Conservation (phyloP, 1,284 basidiomycete species). For the Ustilago xerochloae region DNA sequence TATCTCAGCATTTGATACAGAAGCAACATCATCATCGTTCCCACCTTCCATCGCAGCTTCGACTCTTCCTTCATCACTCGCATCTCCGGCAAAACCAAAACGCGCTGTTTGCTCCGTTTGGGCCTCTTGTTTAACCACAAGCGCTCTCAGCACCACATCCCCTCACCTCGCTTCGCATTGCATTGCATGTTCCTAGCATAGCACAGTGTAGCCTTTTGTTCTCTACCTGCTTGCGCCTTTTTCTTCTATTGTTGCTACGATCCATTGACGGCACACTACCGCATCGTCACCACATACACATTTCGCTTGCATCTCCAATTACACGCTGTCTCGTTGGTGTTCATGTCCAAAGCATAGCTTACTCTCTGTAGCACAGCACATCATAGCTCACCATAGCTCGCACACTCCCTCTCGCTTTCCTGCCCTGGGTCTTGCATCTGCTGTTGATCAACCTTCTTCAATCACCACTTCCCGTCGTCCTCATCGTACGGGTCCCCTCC, state of each 20-base stretch:
- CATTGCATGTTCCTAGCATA: slow-evolving; percentile 22
- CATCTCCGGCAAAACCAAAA: neutral
- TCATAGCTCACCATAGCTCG: neutral
- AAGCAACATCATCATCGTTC: neutral
- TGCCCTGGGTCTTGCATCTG: neutral
- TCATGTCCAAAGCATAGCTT: slow-evolving; percentile 13
- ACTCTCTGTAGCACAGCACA: slow-evolving; percentile 20
- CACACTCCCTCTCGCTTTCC: neutral
- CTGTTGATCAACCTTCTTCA: neutral
- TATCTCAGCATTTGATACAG: neutral
- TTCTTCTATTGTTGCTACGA: neutral
- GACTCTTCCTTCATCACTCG: neutral
- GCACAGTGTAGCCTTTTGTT: neutral
- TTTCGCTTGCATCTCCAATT: neutral
- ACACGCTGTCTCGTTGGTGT: neutral
- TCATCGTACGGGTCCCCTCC: neutral
- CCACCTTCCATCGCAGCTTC: neutral
- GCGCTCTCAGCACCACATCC: neutral
- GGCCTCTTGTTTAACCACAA: neutral
- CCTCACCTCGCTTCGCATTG: slow-evolving; percentile 11
- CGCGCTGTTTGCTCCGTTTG: slow-evolving; percentile 6
- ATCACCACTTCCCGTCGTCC: too few species aligned
- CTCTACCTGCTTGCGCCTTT: neutral
- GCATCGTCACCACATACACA: neutral
- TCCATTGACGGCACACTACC: slow-evolving; percentile 1